Base-by-base conservation (phyloP, 495 filamentous ascomycete genomes). In the Talaromyces borbonicus region DNA sequence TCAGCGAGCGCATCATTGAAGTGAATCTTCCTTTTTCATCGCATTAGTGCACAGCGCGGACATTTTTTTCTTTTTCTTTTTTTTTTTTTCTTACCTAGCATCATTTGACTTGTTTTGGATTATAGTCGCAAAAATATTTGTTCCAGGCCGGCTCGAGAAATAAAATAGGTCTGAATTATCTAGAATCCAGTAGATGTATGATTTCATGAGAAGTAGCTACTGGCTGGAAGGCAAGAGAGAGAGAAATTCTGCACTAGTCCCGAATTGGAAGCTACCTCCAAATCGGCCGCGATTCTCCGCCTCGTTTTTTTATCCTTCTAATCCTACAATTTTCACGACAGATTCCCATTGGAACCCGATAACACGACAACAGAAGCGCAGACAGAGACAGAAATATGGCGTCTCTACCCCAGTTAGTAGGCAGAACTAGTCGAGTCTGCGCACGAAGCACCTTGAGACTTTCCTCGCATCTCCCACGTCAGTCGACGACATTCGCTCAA, bases 21-120 rank as follows among this genome's bases (percentile, higher is more conserved):
- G 15, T 14, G 25, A 31, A 37, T 45, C 9, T 46, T 30, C 40
- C 26, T 52, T 26, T 8, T 19, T 33, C 36, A 16, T 24, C 29
- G 35, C 35, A 40, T 33, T 39, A 12, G 5, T 29, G 11, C 45
- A 49, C 31, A 51, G 47, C 29, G 38, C 32, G 46, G 29, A 15
- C 8, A 15, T 24, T 43, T 48, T 18, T 19, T 44, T 46, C 40
- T 36, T 52, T 26, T 29, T 22, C 23, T 44, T 52, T 36, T 45
- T 39, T 32, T 25, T 22, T 27, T 41, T 15, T 30, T 37, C 22
- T 42, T 32, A n/a, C 20, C 31, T 15, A 11, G 6, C 7, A 32
- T 23, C 43, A n/a, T 40, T 16, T 19, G 12, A 12, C n/a, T 38
- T 23, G 4, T 49, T 14, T 33, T 35, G 27, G 8, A 14, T 25